A percentile compares a stretch with the other conserved stretches of the same genome.
phyloP scores from a whole-genome alignment of 163 green algal genomes.

The Scenedesmus sp. region DNA sequence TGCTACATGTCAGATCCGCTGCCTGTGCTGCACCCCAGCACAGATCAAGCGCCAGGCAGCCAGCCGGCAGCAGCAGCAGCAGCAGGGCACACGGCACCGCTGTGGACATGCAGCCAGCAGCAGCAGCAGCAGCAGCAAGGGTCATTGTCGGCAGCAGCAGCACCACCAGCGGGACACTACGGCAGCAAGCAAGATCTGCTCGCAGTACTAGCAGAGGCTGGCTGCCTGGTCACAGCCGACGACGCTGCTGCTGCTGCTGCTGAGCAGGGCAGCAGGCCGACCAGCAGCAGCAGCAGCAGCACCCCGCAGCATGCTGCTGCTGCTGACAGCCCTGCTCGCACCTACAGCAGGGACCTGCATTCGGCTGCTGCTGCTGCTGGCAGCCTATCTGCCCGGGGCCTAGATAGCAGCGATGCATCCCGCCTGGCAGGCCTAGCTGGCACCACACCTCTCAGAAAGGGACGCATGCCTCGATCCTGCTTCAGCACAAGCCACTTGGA shows the following conservation, averaged over 20 bases:
- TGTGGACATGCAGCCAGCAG: neutral
- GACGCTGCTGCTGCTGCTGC: neutral
- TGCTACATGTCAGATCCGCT: neutral
- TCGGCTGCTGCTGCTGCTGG: neutral
- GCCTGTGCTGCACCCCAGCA: neutral
- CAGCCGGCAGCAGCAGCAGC: neutral
- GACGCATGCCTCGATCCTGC: neutral
- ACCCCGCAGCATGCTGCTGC: neutral
- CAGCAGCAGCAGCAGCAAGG: neutral
- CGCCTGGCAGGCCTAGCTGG: no score
- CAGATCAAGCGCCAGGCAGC: neutral
- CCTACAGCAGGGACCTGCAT: no score
- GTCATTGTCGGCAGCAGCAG: neutral
- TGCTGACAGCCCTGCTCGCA: neutral
- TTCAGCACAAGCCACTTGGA: constrained; percentile 22
- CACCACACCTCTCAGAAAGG: neutral
- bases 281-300: neutral
- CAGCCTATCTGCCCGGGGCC: neutral
- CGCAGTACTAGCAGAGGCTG: neutral
- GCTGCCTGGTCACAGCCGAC: neutral
- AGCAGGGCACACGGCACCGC: neutral
- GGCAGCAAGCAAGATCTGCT: neutral
- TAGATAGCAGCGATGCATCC: neutral
- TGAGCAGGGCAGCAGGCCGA: neutral
- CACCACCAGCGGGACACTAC: neutral